Evolutionary conservation across 352 stramenopile genomes (phyloP), one percentile per base, ranked within the genome.

Genomic region (Pilasporangium apinafurcum): DNA sequence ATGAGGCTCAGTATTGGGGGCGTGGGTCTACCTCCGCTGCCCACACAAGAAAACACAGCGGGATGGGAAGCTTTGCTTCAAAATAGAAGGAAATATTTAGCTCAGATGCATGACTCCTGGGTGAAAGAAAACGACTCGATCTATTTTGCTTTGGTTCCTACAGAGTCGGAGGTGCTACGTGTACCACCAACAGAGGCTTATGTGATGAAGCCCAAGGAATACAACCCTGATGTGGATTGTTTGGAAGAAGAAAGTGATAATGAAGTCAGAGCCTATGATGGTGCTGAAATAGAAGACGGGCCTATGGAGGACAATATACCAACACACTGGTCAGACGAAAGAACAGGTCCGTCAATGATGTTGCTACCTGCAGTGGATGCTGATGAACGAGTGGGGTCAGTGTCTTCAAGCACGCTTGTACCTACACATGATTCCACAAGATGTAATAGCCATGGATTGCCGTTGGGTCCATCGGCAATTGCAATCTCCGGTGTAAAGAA

Each of bases 71-170:
- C 25, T 1, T 14, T 54, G 2, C 18, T 71, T 0, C n/a, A 37
- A 5, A 27, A 22, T 16, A 71, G 69, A 30, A 44, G 53, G 2
- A 12, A 30, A 1, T 28, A 13, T 2, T 22, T 72, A 12, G 13
- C 51, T 10, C 31, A 53, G 6, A 21, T 47, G 2, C 30, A 48
- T 0, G 37, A 20, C 0, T 5, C 17, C 1, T 71, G 49, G 50
- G 48, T 25, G 6, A 58, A 57, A 1, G 54, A 68, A 18, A 73
- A 71, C 40, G 59, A 57, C 25, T 48, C 38, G 8, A 59, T 61
- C 18, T 55, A 65, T 49, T 73, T 63, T 26, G 58, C 62, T 5
- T 37, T 28, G 4, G 41, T 73, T 10, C 62, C 59, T 3, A 10
- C 34, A 1, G 45, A 67, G 8, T 46, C 53, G 3, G 53, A 49